Percentiles rank a stretch among this genome's conserved stretches.
Evolutionary conservation across 441 rosid species (phyloP).

Genomic region (Breynia disticha): DNA sequence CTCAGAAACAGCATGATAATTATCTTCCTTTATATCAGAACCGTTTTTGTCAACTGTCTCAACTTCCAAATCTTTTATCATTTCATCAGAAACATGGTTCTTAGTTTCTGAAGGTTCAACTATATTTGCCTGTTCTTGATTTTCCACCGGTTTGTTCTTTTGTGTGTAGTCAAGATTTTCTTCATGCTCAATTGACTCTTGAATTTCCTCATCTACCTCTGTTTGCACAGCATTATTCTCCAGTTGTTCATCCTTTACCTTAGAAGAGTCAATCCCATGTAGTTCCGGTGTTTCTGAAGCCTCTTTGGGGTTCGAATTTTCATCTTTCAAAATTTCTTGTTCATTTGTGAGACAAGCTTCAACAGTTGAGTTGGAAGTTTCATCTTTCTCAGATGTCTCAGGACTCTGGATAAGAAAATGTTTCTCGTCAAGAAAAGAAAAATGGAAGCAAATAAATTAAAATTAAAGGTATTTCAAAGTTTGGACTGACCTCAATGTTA

Average conservation of each 20-base stretch:
- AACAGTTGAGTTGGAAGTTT: conserved; percentile 1
- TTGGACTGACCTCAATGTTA: background rate
- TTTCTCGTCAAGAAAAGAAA: background rate
- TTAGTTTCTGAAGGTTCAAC: conserved; percentile 1
- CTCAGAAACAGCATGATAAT: background rate
- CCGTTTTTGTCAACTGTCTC: background rate
- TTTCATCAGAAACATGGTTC: background rate
- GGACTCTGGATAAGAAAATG: background rate
- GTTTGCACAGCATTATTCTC: background rate
- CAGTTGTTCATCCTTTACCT: background rate
- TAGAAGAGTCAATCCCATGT: conserved; percentile 4
- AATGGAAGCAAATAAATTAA: background rate
- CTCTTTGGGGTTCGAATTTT: conserved; percentile 2
- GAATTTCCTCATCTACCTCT: background rate
- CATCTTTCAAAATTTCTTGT: conserved; percentile 1
- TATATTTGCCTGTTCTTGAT: conserved; percentile 5
- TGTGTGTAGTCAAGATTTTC: conserved; percentile 10
- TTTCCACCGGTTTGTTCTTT: conserved; percentile 10
- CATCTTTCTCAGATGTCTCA: background rate
- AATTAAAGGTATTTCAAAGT: background rate
- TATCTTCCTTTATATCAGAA: background rate
- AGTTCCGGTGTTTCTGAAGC: conserved; percentile 14
- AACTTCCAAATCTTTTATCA: background rate
- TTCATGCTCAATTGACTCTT: conserved; percentile 4
- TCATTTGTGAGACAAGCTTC: conserved; percentile 8